A percentile compares a stretch with the other conserved stretches of the same genome.
Conservation (phyloP, 2,329 filamentous ascomycete species). For the Domatiomyces globalis region DNA sequence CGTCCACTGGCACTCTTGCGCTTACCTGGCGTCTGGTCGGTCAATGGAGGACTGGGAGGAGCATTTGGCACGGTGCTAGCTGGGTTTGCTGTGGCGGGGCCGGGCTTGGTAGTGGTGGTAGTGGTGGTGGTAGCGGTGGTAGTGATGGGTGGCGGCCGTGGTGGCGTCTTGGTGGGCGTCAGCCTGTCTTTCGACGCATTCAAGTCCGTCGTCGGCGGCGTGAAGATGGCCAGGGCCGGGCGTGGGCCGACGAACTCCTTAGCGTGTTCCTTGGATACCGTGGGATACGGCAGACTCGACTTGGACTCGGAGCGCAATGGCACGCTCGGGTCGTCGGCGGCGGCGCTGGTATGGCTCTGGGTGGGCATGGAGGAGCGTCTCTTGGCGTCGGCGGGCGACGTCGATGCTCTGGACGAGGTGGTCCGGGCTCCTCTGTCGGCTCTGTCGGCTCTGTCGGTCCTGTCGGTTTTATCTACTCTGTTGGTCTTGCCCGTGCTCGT, state of each 20-base stretch:
- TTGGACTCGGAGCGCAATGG: slow-evolving; percentile 24
- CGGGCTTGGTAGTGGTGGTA: slow-evolving; percentile 2
- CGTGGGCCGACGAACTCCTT: slow-evolving; percentile 64
- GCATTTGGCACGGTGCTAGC: slow-evolving; percentile 21
- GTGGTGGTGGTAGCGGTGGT: neutral
- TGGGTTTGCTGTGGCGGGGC: too few relatives aligned
- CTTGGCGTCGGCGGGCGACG: slow-evolving; percentile 17
- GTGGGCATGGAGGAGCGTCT: slow-evolving; percentile 20
- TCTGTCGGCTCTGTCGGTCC: too few relatives aligned
- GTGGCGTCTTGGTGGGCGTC: slow-evolving; percentile 4
- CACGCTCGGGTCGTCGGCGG: slow-evolving; percentile 3
- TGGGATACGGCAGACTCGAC: slow-evolving; percentile 55
- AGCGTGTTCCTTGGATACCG: slow-evolving; percentile 80
- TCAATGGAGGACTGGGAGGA: slow-evolving; percentile 36
- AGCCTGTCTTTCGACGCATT: slow-evolving; percentile 36
- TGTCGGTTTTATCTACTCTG: too few relatives aligned
- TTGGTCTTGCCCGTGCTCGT: neutral
- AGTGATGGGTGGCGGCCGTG: neutral
- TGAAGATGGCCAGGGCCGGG: slow-evolving; percentile 35
- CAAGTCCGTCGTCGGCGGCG: slow-evolving; percentile 59
- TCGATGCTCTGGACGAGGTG: slow-evolving; percentile 6
- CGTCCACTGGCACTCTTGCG: slow-evolving; percentile 23
- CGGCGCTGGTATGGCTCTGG: neutral
- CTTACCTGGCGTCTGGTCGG: slow-evolving; percentile 24
- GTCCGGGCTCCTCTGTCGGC: neutral